A percentile compares a stretch with the other conserved stretches of the same genome.
Conservation (phyloP, 2,329 filamentous ascomycete species). For the Ceratocystis eucalypticola region DNA sequence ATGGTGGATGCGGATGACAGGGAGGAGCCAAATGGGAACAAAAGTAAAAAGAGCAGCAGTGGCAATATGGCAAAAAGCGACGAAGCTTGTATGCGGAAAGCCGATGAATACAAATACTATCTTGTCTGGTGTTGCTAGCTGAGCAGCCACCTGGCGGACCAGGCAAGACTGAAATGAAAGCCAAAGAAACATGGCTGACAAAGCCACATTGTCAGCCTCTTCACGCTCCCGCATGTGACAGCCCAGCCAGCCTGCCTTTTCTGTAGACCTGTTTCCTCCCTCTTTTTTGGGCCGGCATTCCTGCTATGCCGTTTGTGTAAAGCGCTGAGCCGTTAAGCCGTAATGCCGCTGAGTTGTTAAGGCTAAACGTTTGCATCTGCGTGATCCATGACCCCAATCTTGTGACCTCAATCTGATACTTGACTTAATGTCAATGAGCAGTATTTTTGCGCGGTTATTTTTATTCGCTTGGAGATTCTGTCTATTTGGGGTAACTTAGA, state of each 20-base stretch:
- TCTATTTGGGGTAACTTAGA: conserved; percentile 20
- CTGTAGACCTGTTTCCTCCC: background rate
- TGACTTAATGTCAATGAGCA: background rate
- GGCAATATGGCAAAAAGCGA: background rate
- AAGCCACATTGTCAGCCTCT: background rate
- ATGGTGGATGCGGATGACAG: background rate
- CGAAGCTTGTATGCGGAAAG: no score
- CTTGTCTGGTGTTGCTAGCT: background rate
- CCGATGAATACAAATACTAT: no score
- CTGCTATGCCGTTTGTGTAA: background rate
- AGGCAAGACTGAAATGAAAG: background rate
- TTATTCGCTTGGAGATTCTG: background rate
- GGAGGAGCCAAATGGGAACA: background rate
- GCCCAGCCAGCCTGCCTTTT: background rate
- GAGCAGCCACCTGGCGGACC: no score
- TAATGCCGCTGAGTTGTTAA: background rate
- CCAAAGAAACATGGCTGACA: background rate
- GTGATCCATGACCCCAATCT: background rate
- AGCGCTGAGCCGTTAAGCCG: background rate
- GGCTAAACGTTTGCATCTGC: background rate
- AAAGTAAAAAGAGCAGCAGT: background rate
- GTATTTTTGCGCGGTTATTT: background rate
- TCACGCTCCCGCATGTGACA: background rate
- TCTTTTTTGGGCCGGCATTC: background rate
- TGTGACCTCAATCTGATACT: background rate